Evolutionary conservation across 2,329 filamentous ascomycete species (phyloP), one percentile per base, ranked within the genome.

Genomic region (Penicillium sp.): DNA sequence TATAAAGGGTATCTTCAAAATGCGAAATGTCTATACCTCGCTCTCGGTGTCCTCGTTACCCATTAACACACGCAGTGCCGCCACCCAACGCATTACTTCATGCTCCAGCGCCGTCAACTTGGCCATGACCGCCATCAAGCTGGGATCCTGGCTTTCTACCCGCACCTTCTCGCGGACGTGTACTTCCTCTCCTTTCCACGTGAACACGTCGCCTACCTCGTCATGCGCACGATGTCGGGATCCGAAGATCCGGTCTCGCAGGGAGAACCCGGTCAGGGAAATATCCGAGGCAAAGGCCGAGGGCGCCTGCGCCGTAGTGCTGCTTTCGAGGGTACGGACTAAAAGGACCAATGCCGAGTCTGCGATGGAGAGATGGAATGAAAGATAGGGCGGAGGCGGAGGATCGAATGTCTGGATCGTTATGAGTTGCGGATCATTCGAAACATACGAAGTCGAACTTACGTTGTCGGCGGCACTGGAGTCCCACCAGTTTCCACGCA

Each of bases 81-180:
- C 78, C 61, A 88, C 80, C 57, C 87, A 86, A 56, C 89, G 77
- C 51, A 79, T 77, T 18, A 96, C 79, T 55, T 86, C 86, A 63
- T 91, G 83, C 56, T 88, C 86, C 51, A 96, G 74, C 4, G 89
- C 90, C 27, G 81, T 84, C 60, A 96, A 76, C 73, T 96, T 96
- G 5, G 90, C 87, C 69, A 89, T 87, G 30, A 94, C 79, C 31
- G 89, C 87, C 69, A 96, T 85, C 58, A 96, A 69, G 62, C 85
- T 92, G 1, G 92, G 92, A 69, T 97, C 92, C 49, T 91, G 89
- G 63, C 85, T 92, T 71, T 96, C 92, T 2, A 96, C 87, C 36
- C 88, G 81, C 4, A 96, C 83, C 75, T 96, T 96, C 69, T 96
- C 92, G 60, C 87, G 85, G 41, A 97, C 92, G 57, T 84, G 87